Conservation (phyloP, 169 alveolate genomes). For the Pseudocohnilembus persalinus region DNA sequence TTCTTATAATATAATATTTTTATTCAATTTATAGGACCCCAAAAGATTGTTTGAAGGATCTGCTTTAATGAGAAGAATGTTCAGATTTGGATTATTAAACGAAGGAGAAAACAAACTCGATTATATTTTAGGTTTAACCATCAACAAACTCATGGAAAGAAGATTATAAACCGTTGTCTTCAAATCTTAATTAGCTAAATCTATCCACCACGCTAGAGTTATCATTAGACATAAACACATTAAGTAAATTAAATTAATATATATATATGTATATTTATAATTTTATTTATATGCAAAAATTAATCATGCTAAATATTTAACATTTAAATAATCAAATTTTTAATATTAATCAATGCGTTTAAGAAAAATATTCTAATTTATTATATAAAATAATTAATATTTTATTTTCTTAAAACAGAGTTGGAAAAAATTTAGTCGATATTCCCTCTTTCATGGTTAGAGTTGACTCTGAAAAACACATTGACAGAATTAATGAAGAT, state of each 20-base stretch:
- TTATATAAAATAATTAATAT: neutral
- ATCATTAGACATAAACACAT: constrained; percentile 98
- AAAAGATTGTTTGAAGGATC: constrained; percentile 81
- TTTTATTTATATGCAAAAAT: too few relatives aligned
- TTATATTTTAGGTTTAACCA: constrained; percentile 98
- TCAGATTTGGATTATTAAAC: constrained; percentile 95
- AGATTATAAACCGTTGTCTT: constrained; percentile 98
- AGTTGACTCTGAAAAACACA: constrained; percentile 98
- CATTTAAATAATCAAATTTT: too few relatives aligned
- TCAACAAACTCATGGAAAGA: constrained; percentile 97
- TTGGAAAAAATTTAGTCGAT: constrained; percentile 97
- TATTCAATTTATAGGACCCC: constrained; percentile 47
- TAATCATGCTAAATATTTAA: neutral
- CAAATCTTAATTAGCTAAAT: constrained; percentile 95
- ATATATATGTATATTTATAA: too few relatives aligned
- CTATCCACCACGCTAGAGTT: constrained; percentile 99
- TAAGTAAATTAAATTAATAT: constrained; percentile 33
- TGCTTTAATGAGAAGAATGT: constrained; percentile 99
- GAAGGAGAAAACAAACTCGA: constrained; percentile 98
- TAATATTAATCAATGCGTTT: too few relatives aligned
- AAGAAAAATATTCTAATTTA: too few relatives aligned
- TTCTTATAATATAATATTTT: too few relatives aligned
- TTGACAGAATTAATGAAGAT: constrained; percentile 78
- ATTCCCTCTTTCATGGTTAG: constrained; percentile 99
- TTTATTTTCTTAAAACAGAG: constrained; percentile 66